These are phyloP conservation scores for Melastoma malabathricum DNA, from an alignment of 345 rosid genomes.

Conservation along the genomic window DNA sequence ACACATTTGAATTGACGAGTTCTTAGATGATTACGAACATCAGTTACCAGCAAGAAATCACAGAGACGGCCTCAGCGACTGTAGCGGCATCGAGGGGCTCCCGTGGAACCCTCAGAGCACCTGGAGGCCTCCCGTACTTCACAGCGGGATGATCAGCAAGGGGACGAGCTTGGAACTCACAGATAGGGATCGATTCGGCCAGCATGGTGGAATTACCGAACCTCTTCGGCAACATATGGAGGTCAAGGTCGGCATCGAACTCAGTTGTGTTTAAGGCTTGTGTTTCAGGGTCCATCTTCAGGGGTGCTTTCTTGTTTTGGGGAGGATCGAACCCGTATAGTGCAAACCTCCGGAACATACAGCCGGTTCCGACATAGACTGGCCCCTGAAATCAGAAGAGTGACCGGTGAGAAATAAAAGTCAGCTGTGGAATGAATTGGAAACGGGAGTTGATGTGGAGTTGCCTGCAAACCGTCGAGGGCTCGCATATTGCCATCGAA, in stretches of 20 bases:
- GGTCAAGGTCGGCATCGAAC: slow-evolving; percentile 70
- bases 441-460: background rate
- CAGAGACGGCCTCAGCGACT: slow-evolving; percentile 85
- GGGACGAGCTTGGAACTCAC: slow-evolving; percentile 84
- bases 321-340: slow-evolving; percentile 92
- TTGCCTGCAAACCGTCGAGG: slow-evolving; percentile 85
- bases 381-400: slow-evolving; percentile 42
- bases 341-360: slow-evolving; percentile 87
- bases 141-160: slow-evolving; percentile 86
- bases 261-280: slow-evolving; percentile 58
- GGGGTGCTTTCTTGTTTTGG: slow-evolving; percentile 20
- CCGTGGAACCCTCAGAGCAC: slow-evolving; percentile 61
- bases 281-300: slow-evolving; percentile 36
- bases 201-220: slow-evolving; percentile 85
- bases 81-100: slow-evolving; percentile 88
- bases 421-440: background rate
- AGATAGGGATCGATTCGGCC: slow-evolving; percentile 68
- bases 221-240: slow-evolving; percentile 62
- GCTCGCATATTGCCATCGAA: slow-evolving; percentile 99
- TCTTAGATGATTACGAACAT: background rate
- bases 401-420: too few relatives aligned
- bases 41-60: slow-evolving; percentile 84
- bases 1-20: background rate
- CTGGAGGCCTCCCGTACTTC: slow-evolving; percentile 77
- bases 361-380: slow-evolving; percentile 85